These are phyloP conservation scores for Panaeolus cyanescens DNA, from an alignment of 768 basidiomycete genomes.

Conservation along the genomic window DNA sequence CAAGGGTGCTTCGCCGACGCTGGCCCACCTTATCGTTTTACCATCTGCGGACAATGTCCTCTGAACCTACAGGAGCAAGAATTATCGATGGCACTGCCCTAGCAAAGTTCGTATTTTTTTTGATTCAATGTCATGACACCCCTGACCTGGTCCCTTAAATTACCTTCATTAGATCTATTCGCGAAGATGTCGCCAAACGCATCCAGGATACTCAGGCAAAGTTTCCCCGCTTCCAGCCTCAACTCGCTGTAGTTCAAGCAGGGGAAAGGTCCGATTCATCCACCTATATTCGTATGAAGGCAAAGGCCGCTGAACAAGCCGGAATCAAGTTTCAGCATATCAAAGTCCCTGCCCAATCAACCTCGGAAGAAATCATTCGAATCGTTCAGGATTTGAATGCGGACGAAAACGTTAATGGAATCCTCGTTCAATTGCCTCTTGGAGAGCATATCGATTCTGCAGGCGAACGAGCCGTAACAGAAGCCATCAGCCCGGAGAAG, in stretches of 20 bases:
- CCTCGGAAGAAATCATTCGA: slow-evolving; percentile 74
- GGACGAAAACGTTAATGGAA: slow-evolving; percentile 80
- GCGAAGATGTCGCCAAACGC: slow-evolving; percentile 69
- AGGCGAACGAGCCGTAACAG: slow-evolving; percentile 90
- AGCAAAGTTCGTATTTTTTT: slow-evolving; percentile 65
- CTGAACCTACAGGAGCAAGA: slow-evolving; percentile 27
- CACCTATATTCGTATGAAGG: slow-evolving; percentile 97
- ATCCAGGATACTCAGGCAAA: slow-evolving; percentile 65
- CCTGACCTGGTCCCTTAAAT: slow-evolving; percentile 9
- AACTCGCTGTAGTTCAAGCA: slow-evolving; percentile 91
- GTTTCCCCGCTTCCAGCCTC: slow-evolving; percentile 88
- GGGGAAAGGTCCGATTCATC: slow-evolving; percentile 89
- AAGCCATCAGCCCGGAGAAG: slow-evolving; percentile 90
- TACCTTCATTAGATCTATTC: slow-evolving; percentile 64
- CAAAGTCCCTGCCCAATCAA: slow-evolving; percentile 63
- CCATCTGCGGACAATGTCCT: slow-evolving; percentile 40
- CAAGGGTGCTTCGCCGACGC: slow-evolving; percentile 11
- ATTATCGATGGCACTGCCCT: slow-evolving; percentile 84
- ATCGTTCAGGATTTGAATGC: slow-evolving; percentile 81
- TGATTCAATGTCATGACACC: slow-evolving; percentile 7
- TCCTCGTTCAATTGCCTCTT: slow-evolving; percentile 95
- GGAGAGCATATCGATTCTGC: slow-evolving; percentile 79
- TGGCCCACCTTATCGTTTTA: slow-evolving; percentile 36
- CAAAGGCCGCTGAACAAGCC: slow-evolving; percentile 91
- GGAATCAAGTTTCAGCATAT: slow-evolving; percentile 89